Conservation (phyloP, 139 green algal species). For the Coccomyxa sp. region DNA sequence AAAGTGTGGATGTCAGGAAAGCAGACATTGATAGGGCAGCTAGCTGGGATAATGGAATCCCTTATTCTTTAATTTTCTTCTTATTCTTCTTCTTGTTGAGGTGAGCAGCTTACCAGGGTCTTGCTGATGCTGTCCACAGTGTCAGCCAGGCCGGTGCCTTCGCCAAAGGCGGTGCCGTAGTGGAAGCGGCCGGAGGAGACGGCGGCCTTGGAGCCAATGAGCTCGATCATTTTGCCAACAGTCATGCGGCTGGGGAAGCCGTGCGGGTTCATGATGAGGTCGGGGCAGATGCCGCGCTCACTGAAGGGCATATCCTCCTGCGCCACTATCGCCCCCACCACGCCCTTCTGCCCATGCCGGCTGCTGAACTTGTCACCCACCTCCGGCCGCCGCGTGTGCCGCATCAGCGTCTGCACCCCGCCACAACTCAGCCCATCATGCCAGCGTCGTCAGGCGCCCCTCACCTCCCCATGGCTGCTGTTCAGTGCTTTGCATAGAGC, state of each 20-base stretch:
- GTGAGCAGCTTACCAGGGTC: slow-evolving; percentile 4
- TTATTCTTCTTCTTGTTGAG: too few species aligned
- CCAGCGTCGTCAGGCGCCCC: too few species aligned
- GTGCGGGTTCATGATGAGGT: slow-evolving; percentile 87
- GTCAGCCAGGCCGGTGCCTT: slow-evolving; percentile 74
- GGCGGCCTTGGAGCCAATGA: slow-evolving; percentile 89
- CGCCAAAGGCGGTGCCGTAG: slow-evolving; percentile 94
- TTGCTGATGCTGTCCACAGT: slow-evolving; percentile 47
- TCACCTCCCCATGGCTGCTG: too few species aligned
- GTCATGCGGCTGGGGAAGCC: slow-evolving; percentile 79
- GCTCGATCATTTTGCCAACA: slow-evolving; percentile 96
- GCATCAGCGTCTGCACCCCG: slow-evolving; percentile 61
- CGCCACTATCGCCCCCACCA: slow-evolving; percentile 83
- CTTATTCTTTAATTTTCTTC: too few species aligned
- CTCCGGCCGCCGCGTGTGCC: slow-evolving; percentile 91
- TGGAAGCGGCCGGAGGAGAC: slow-evolving; percentile 63
- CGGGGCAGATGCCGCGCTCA: slow-evolving; percentile 82
- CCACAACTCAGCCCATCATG: too few species aligned
- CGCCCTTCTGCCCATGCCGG: slow-evolving; percentile 95
- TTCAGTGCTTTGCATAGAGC: too few species aligned
- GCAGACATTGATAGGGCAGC: too few species aligned
- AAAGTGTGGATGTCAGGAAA: too few species aligned
- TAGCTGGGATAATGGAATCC: too few species aligned
- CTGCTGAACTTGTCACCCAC: slow-evolving; percentile 95
- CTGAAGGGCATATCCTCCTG: slow-evolving; percentile 90